These are phyloP conservation scores for Ceratobasidium sp. DNA, from an alignment of 1,284 basidiomycete genomes.

Conservation along the genomic window DNA sequence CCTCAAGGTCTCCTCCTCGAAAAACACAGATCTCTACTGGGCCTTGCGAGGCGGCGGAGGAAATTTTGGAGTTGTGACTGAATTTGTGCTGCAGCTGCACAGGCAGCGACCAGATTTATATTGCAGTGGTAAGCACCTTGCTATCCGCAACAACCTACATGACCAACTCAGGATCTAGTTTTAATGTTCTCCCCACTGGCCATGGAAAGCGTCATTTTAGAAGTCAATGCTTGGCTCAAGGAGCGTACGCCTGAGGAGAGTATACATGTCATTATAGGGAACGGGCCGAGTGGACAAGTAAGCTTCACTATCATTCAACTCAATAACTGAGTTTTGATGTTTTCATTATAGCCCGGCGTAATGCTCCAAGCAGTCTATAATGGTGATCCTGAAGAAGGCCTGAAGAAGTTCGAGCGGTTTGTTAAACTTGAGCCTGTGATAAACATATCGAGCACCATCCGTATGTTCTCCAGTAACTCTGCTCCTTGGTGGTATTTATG, in stretches of 20 bases:
- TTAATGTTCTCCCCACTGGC: neutral
- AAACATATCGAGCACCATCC: neutral
- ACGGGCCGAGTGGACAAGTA: constrained; percentile 18
- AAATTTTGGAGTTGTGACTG: constrained; percentile 41
- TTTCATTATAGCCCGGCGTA: constrained; percentile 10
- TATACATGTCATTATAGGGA: constrained; percentile 8
- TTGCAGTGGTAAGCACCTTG: constrained; percentile 10
- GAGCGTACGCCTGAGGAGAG: constrained; percentile 16
- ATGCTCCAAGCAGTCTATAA: constrained; percentile 15
- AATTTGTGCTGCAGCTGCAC: constrained; percentile 37
- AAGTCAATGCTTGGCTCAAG: constrained; percentile 30
- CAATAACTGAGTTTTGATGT: neutral
- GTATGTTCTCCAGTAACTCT: neutral
- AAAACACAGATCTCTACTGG: constrained; percentile 40
- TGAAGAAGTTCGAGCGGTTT: constrained; percentile 26
- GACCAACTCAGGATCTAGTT: neutral
- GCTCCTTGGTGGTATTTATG: neutral
- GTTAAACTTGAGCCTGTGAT: constrained; percentile 31
- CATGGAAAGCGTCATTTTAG: constrained; percentile 17
- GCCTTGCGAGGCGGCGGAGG: constrained; percentile 37
- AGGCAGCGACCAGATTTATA: constrained; percentile 37
- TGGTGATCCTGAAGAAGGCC: constrained; percentile 16
- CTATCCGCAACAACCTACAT: neutral
- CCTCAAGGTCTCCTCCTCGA: constrained; percentile 19
- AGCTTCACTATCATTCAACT: neutral